Evolutionary conservation across 1,139 yeast species (phyloP).

Genomic region (Nematodospora anomalae): DNA sequence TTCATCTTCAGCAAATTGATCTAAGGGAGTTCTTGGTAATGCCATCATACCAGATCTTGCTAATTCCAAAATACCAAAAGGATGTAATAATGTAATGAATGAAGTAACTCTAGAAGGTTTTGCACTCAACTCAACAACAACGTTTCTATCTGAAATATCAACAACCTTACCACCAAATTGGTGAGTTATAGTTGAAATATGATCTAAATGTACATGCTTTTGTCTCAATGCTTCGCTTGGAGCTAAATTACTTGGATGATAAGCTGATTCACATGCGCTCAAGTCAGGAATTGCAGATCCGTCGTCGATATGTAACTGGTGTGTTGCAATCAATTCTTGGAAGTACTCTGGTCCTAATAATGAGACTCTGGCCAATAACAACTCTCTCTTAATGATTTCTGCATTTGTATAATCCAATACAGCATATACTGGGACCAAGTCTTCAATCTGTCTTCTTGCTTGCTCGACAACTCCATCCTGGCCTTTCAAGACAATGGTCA

Average conservation of each 20-base stretch:
- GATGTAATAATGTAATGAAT: conserved; percentile 84
- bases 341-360: conserved; percentile 95
- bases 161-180: conserved; percentile 93
- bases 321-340: conserved; percentile 90
- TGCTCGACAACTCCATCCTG: conserved; percentile 97
- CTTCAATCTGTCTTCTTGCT: conserved; percentile 98
- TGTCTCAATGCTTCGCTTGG: conserved; percentile 93
- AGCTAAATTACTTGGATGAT: conserved; percentile 87
- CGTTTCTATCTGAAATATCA: conserved; percentile 90
- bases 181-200: conserved; percentile 73
- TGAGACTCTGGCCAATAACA: conserved; percentile 87
- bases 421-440: conserved; percentile 96
- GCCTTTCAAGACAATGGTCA: conserved; percentile 94
- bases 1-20: conserved; percentile 47
- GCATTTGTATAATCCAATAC: conserved; percentile 92
- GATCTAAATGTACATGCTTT: conserved; percentile 84
- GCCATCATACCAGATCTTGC: conserved; percentile 99
- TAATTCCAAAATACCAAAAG: conserved; percentile 93
- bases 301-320: conserved; percentile 51
- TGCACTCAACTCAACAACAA: conserved; percentile 91
- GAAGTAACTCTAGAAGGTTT: conserved; percentile 88
- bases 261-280: conserved; percentile 54
- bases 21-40: conserved; percentile 90
- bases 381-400: conserved; percentile 86
- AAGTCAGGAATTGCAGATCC: conserved; percentile 46